Base-by-base conservation (phyloP, 352 stramenopile genomes). In the Phytopythium ostracodes region DNA sequence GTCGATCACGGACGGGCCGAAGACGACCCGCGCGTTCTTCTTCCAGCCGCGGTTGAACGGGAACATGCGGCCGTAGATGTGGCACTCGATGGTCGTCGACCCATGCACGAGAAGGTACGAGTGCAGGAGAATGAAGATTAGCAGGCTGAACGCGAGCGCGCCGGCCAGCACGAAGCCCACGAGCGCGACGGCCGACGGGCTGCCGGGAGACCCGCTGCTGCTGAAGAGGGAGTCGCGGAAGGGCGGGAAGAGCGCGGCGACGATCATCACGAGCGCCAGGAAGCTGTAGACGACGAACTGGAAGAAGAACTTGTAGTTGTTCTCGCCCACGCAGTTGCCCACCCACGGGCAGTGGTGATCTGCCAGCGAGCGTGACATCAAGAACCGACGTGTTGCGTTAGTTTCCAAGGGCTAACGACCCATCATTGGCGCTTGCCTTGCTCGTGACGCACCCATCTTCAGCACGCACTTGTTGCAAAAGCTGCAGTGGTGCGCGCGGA, bases 291-390 rank as follows among this genome's bases (percentile, higher is more conserved):
- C 73, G 44, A 96, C 76, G 50, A 96, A 96, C 27, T 92, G 80
- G 56, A 89, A 88, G 59, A 96, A 96, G 61, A 78, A 96, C 65
- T 92, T 92, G 79, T 94, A 94, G 74, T 96, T 96, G 56, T 72
- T 68, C 63, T 88, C 68, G 42, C 87, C 87, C 24, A 96, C 73
- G 57, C 87, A 96, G 66, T 94, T 96, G 14, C 77, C 84, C 49
- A 96, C 91, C 97, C 97, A 99, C 18, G 97, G 97, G 73, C 97
- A 99, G 75, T 99, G 96, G 87, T 99, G 97, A 74, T 99, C 98
- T 95, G 59, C 17, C 29, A 33, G n/a, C n/a, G n/a, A n/a, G n/a
- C 29, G 29, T 33, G 29, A 7, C 52, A 1, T 1, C 42, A n/a
- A 15, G n/a, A 29, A 11, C 2, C 14, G 5, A 33, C 50, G 53